Conservation (phyloP, 2,329 filamentous ascomycete genomes). For the Colletotrichum sp. region DNA sequence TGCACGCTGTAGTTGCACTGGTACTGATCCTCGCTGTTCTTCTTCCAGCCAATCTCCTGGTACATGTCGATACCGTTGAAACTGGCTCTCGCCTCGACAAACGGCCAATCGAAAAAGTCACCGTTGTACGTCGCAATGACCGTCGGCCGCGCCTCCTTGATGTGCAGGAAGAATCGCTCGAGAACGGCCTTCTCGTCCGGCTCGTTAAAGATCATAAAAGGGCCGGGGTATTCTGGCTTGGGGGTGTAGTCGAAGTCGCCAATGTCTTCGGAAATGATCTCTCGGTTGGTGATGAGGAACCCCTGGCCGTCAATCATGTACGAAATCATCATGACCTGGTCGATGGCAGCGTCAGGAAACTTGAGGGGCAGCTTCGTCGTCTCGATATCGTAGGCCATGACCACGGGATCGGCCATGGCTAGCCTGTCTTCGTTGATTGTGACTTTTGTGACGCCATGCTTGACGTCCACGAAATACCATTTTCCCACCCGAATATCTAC, state of each 20-base stretch:
- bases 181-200: constrained; percentile 87
- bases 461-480: constrained; percentile 96
- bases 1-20: constrained; percentile 96
- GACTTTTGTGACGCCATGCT: constrained; percentile 86
- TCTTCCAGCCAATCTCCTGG: constrained; percentile 95
- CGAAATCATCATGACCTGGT: constrained; percentile 99
- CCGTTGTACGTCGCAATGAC: constrained; percentile 99
- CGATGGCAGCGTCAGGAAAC: constrained; percentile 91
- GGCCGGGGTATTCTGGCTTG: constrained; percentile 92
- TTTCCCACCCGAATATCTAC: constrained; percentile 92
- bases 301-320: constrained; percentile 99
- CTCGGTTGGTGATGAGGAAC: constrained; percentile 96
- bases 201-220: constrained; percentile 98
- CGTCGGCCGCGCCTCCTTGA: constrained; percentile 92
- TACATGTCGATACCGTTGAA: constrained; percentile 99
- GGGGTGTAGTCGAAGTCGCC: constrained; percentile 98
- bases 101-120: constrained; percentile 99
- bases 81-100: constrained; percentile 91
- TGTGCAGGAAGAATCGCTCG: constrained; percentile 92
- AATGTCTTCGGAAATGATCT: constrained; percentile 98
- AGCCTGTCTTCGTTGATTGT: constrained; percentile 86
- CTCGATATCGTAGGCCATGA: constrained; percentile 99
- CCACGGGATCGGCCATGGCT: constrained; percentile 91
- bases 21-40: constrained; percentile 94
- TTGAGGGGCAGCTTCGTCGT: constrained; percentile 95